Evolutionary conservation across 1,284 basidiomycete species (phyloP), one percentile per base, ranked within the genome.

Genomic region (Puccinia novopanici): DNA sequence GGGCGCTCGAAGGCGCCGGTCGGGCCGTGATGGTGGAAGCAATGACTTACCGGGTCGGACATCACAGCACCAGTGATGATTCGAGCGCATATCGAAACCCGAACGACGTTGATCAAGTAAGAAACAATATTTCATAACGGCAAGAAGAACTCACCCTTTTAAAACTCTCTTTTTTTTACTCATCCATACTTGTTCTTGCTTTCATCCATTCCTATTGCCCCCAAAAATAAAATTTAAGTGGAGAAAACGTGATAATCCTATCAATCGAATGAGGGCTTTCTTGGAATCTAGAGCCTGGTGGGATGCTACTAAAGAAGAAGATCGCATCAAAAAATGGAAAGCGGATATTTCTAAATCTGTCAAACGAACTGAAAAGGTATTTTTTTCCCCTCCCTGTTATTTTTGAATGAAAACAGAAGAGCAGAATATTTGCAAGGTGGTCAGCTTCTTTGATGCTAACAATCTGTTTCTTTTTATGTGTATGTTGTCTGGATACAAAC

Each of bases 1-100:
- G 91, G 65, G 94, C 93, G 82, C 88, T 96, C 19, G 90, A 91
- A 82, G 90, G 91, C 78, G 82, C 82, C 55, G 91, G 92, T 48
- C 89, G 93, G 57, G 93, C 92, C 9, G 92, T 97, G 0, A 88
- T 98, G 48, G 89, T 98, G 77, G 95, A 98, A 87, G 92, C 93
- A 6, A 95, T 96, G 93, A 92, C 91, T 2, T 96, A 96, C 85
- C 90, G 94, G 89, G 91, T 97, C 4, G 92, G 94, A n/a, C 94
- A 97, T 85, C 94, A 97, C 86, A 94, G 93, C 19, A 97, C 94
- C 0, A 95, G 93, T 15, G 95, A 97, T 85, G 94, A 97, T 86
- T 95, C 93, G 22, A 93, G 92, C 84, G 93, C 93, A 37, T 97
- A 97, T 86, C 90, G 93, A 54, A 89, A 92, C 0, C 89, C 91